Conservation (phyloP, 1,284 basidiomycete species). For the Hymenochaete sp. region DNA sequence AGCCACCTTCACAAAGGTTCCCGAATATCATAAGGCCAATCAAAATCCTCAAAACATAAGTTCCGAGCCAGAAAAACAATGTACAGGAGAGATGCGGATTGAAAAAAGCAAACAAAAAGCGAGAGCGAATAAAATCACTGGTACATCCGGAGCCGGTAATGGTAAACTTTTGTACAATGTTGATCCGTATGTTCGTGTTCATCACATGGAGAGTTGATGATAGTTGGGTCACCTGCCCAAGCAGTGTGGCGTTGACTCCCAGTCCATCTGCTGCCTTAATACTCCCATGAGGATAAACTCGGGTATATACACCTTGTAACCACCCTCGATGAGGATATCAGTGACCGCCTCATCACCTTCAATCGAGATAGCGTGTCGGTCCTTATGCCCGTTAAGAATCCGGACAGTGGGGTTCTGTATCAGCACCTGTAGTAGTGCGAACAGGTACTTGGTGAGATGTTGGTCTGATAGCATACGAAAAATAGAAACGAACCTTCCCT, state of each 20-base stretch:
- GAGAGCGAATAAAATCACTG: too few relatives aligned
- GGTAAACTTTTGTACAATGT: too few relatives aligned
- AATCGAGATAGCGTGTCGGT: constrained; percentile 55
- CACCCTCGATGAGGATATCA: constrained; percentile 43
- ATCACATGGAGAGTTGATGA: too few relatives aligned
- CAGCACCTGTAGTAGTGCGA: constrained; percentile 29
- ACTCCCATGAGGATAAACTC: constrained; percentile 59
- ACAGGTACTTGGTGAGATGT: background rate
- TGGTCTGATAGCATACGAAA: background rate
- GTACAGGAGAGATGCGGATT: too few relatives aligned
- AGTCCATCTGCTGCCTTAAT: constrained; percentile 57
- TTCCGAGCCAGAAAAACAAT: too few relatives aligned
- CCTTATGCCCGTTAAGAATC: constrained; percentile 34
- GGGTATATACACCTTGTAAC: constrained; percentile 51
- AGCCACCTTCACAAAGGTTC: too few relatives aligned
- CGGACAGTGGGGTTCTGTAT: constrained; percentile 45
- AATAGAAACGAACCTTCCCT: constrained; percentile 44
- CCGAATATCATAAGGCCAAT: too few relatives aligned
- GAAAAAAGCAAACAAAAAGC: too few relatives aligned
- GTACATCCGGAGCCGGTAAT: too few relatives aligned
- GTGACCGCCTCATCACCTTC: constrained; percentile 52
- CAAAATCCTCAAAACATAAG: too few relatives aligned
- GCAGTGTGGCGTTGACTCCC: constrained; percentile 34
- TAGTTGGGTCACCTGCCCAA: too few relatives aligned
- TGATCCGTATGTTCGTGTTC: too few relatives aligned